Evolutionary conservation across 129 eudicot genomes (phyloP), one percentile per base, ranked within the genome.

Genomic region (Solidago caesia): DNA sequence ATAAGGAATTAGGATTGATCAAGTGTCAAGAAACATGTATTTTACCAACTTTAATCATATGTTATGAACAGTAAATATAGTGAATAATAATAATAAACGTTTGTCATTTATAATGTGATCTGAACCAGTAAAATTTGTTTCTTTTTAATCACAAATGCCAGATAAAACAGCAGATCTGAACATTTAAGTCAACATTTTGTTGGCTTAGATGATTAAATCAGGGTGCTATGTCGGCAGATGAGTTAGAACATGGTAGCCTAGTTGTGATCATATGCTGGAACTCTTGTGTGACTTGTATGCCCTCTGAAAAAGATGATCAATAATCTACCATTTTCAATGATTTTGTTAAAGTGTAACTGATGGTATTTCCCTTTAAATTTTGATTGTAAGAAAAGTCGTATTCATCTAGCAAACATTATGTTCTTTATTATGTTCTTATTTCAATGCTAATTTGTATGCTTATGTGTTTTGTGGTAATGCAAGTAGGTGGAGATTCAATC

Each of bases 401-500:
- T 21, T 21, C 21, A 33, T 33, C 39, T 33, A 0, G 39, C 39
- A 33, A 33, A 33, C 2, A 2, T 1, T 44, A 47, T 29, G 26
- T 5, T 45, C 12, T 13, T 68, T 76, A 12, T 1, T 58, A 5
- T 46, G 5, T 51, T 47, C 49, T 68, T 78, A 4, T 29, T n/a
- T 44, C 25, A 45, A 57, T 71, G 45, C 49, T 26, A 8, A 41
- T 33, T 43, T 73, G 39, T 41, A 33, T 15, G 57, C 16, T 72
- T 49, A 26, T 60, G 51, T 85, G 8, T 59, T 39, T 21, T 68
- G 70, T 78, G 79, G 46, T 49, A 75, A 63, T 76, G 72, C 82
- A 75, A 48, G 60, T 67, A 93, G 98, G 97, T 93, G 74, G 91
- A 90, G 82, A 93, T 93, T 77, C 95, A 93, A 83, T 93, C 98